Base-by-base conservation (phyloP, 495 filamentous ascomycete species). In the Clavariopsis aquatica region DNA sequence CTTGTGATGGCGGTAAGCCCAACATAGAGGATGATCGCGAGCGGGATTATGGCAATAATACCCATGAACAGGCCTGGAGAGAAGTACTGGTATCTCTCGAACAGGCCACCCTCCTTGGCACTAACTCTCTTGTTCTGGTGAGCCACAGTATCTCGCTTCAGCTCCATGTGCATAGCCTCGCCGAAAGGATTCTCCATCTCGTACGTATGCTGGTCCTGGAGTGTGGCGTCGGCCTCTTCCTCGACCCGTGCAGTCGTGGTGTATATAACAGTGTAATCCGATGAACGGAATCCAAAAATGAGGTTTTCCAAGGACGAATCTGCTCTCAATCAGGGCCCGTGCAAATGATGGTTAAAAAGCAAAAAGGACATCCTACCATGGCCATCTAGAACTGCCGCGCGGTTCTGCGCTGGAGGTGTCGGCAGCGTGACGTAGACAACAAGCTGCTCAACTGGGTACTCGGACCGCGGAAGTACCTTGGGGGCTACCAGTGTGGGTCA, bases 61-160 rank as follows among this genome's bases (percentile, higher is more conserved):
- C 85, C 86, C 85, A 93, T 93, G 73, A 96, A 97, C 62, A 98
- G 82, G 83, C 83, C 82, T 71, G 92, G 91, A 20, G 85, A 90
- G 27, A 98, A 87, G 78, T 88, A 97, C 72, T 94, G 88, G 73
- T 98, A 98, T 71, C 87, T 88, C 75, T 93, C 85, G 71, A 98
- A 98, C 49, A 98, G 76, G 31, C 90, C 87, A 22, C 72, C 60
- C n/a, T 66, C 54, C 23, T 36, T 70, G 13, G 79, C 76, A 27
- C 74, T 72, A 9, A 47, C 47, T 6, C 19, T 49, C 47, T 22
- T 49, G 20, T 68, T 73, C 7, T 74, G 68, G 29, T 76, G 60
- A n/a, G 58, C 53, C 0, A 55, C 36, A 15, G 79, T 52, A 57
- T 88, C 84, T 49, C 81, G 83, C 75, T 85, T 88, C 52, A 89